phyloP scores from a whole-genome alignment of 2,329 filamentous ascomycete genomes.

The Xylariaceae sp. region DNA sequence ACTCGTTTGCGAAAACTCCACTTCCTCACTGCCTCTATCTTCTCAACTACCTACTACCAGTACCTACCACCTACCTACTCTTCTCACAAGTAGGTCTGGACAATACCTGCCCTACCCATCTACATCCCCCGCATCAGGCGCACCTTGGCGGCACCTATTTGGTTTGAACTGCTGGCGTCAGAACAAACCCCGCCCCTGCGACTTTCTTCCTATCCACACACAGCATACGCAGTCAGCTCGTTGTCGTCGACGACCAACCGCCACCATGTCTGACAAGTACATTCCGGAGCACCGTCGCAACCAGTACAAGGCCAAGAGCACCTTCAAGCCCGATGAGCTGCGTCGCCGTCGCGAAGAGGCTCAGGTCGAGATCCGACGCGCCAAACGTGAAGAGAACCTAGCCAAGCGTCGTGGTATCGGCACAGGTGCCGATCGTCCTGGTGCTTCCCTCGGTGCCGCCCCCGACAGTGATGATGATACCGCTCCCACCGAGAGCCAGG shows the following conservation, averaged over 20 bases:
- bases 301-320: slow-evolving; percentile 99
- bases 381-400: slow-evolving; percentile 97
- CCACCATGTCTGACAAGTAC: slow-evolving; percentile 93
- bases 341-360: slow-evolving; percentile 97
- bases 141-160: slow-evolving; percentile 14
- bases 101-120: background rate
- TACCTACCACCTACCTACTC: background rate
- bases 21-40: background rate
- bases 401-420: slow-evolving; percentile 96
- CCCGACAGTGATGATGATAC: slow-evolving; percentile 98
- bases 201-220: slow-evolving; percentile 25
- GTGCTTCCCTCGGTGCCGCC: slow-evolving; percentile 77
- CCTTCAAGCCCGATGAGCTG: slow-evolving; percentile 98
- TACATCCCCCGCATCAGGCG: slow-evolving; percentile 2
- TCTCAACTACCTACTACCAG: background rate
- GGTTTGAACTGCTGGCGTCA: slow-evolving; percentile 20
- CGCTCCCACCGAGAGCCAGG: slow-evolving; percentile 91
- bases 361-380: slow-evolving; percentile 98
- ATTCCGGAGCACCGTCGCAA: slow-evolving; percentile 99
- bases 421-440: slow-evolving; percentile 70
- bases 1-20: background rate
- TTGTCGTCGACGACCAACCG: slow-evolving; percentile 25
- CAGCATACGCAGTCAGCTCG: slow-evolving; percentile 13
- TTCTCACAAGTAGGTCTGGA: background rate
- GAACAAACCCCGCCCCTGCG: slow-evolving; percentile 33